Conservation (phyloP, 441 rosid species). For the Jatropha multifida region DNA sequence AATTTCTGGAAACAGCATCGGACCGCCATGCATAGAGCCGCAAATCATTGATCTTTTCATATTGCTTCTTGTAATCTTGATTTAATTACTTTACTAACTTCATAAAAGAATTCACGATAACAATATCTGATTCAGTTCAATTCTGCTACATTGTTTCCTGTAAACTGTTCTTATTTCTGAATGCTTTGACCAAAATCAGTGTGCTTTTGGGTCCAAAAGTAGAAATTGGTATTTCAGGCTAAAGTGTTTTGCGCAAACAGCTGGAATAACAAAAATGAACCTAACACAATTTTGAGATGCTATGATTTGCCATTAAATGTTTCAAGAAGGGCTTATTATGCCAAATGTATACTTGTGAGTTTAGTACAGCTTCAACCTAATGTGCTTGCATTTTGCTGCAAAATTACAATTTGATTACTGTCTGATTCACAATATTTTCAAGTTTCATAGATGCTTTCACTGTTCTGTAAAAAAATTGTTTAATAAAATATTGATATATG, state of each 20-base stretch:
- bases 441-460: neutral
- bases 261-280: neutral
- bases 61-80: too few species aligned
- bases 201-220: neutral
- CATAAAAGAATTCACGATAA: too few species aligned
- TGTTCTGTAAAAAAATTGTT: neutral
- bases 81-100: too few species aligned
- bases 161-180: neutral
- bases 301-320: neutral
- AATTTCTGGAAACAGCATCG: neutral
- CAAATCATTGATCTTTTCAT: too few species aligned
- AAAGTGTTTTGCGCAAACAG: neutral
- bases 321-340: constrained; percentile 2
- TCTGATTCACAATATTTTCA: neutral
- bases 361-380: neutral
- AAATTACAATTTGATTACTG: neutral
- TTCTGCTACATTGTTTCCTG: too few species aligned
- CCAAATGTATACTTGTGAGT: neutral
- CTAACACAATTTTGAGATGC: neutral
- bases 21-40: too few species aligned
- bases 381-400: neutral
- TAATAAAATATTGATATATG: neutral
- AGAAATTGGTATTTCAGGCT: neutral
- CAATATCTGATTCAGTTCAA: too few species aligned
- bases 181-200: neutral